Evolutionary conservation across 1,284 basidiomycete genomes (phyloP), one percentile per base, ranked within the genome.

Genomic region (Rhizoctonia solani): DNA sequence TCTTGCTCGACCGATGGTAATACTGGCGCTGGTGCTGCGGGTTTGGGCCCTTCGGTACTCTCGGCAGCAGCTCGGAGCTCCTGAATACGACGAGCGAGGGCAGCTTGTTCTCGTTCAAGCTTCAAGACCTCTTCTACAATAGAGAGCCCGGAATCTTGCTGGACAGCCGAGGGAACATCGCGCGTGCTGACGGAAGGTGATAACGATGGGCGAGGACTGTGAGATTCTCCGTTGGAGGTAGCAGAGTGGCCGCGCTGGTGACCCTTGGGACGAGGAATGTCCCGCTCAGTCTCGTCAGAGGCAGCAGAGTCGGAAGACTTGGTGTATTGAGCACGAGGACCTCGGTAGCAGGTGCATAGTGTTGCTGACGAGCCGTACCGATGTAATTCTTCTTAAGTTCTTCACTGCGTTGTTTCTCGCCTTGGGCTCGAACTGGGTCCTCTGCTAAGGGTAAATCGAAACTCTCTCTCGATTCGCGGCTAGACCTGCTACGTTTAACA

Each of bases 91-190:
- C 63, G 52, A 25, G 52, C 41, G 16, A 66, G 23, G 19, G 39
- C 27, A 8, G 63, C 63, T 21, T 66, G 52, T 37, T 66, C 63
- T 23, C 49, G 49, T 29, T 65, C 61, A 19, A 65, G 61, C 37
- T 44, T 65, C 14, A 65, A 37, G 13, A 53, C 25, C 14, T 65
- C 49, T 19, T 65, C 61, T 13, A 37, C 32, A 13, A 54, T 19
- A 3, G 50, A 65, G 3, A 25, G 34, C 8, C 23, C 19, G n/a
- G 49, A 32, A 3, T 49, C 54, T 8, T 32, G 6, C 8, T 9
- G 44, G n/a, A n/a, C n/a, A n/a, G n/a, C n/a, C n/a, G n/a, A n/a
- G 19, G 44, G 44, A 11, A 21, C n/a, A 9, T 46, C 44, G 34
- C 27, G 50, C 32, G 34, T 34, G 46, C 47, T 63, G 58, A 23